Conservation (phyloP, 352 stramenopile genomes). For the Phytophthora sansomeana region DNA sequence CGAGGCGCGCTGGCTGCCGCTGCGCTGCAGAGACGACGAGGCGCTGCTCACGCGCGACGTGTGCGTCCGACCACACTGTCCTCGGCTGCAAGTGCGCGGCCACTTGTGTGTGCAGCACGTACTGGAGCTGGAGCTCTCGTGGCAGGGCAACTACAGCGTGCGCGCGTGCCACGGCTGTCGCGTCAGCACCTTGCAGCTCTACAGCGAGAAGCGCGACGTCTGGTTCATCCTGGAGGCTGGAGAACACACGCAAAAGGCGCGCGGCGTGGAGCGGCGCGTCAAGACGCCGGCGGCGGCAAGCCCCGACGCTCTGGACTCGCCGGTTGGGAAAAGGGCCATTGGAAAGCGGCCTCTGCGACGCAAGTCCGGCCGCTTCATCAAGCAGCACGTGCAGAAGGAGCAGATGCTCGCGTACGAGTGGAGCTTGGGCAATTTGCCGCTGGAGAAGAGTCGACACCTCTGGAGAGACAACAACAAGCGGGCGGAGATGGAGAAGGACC, state of each 20-base stretch:
- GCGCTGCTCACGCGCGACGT: conserved; percentile 67
- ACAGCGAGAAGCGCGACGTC: conserved; percentile 51
- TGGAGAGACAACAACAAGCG: conserved; percentile 71
- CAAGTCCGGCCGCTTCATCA: conserved; percentile 40
- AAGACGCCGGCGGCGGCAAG: conserved; percentile 13
- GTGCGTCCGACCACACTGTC: conserved; percentile 57
- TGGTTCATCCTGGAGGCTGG: conserved; percentile 66
- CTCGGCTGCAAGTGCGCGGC: conserved; percentile 59
- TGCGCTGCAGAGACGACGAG: conserved; percentile 37
- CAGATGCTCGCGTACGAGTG: conserved; percentile 63
- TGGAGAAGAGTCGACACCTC: conserved; percentile 55
- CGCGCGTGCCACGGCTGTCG: conserved; percentile 63
- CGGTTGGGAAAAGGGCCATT: conserved; percentile 10
- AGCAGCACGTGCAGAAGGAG: conserved; percentile 54
- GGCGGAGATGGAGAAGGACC: conserved; percentile 49
- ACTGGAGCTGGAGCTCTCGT: conserved; percentile 59
- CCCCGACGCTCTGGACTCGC: neutral
- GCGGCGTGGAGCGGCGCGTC: conserved; percentile 47
- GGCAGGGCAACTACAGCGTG: conserved; percentile 53
- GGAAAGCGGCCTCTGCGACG: conserved; percentile 10
- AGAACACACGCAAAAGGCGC: conserved; percentile 20
- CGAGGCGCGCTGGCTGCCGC: conserved; percentile 39
- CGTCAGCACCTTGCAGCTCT: conserved; percentile 55
- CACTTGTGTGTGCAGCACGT: conserved; percentile 60
- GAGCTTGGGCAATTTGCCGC: conserved; percentile 67